Evolutionary conservation across 345 rosid genomes (phyloP).

Genomic region (Salix viminalis): DNA sequence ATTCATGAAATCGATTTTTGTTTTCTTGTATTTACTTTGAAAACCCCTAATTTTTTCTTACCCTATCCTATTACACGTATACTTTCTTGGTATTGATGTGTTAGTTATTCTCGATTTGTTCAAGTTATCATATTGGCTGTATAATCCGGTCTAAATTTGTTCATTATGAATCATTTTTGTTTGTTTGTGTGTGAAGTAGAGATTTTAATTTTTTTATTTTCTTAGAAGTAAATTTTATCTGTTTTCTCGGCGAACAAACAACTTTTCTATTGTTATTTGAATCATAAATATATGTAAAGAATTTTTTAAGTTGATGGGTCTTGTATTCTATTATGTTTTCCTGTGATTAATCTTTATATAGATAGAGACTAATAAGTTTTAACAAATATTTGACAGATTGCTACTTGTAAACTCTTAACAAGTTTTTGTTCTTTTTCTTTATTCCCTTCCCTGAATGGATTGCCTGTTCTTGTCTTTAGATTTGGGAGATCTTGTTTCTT

Average conservation of each 20-base stretch:
- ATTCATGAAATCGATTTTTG: background rate
- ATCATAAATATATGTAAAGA: background rate
- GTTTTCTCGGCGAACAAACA: background rate
- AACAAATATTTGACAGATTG: no score
- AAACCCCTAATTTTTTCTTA: background rate
- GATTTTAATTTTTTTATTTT: background rate
- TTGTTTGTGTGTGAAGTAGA: no score
- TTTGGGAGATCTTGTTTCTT: background rate
- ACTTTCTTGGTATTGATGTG: no score
- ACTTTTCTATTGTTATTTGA: background rate
- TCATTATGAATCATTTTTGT: no score
- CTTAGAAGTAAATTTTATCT: background rate
- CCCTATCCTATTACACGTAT: no score
- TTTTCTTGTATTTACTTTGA: background rate
- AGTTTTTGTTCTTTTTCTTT: no score
- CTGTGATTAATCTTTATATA: background rate
- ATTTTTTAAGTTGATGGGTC: background rate
- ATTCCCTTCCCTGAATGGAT: background rate
- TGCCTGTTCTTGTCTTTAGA: background rate
- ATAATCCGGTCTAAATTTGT: no score
- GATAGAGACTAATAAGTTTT: no score
- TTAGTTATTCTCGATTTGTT: no score
- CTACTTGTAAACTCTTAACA: no score
- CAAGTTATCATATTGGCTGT: no score
- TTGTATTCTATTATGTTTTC: background rate